Conservation (phyloP, 1,139 yeast species). For the Taiozyma sp. region DNA sequence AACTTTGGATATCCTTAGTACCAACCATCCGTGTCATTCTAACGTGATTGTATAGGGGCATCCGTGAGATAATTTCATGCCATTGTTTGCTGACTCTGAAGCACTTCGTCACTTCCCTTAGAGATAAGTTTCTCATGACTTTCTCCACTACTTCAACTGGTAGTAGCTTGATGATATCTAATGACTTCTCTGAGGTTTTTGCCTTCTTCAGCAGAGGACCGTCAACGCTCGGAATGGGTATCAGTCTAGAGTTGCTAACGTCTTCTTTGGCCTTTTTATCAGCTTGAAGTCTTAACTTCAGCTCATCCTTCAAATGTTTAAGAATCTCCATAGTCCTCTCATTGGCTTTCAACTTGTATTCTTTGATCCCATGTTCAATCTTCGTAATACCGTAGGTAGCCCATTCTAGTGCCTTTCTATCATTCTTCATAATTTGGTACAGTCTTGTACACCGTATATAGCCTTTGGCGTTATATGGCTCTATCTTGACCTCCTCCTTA, state of each 20-base stretch:
- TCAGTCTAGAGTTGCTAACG: neutral
- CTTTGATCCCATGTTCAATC: conserved; percentile 20
- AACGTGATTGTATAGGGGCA: conserved; percentile 15
- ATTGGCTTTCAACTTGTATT: conserved; percentile 20
- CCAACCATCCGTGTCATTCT: conserved; percentile 7
- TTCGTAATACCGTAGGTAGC: conserved; percentile 31
- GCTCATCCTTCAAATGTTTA: conserved; percentile 9
- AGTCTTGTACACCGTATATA: conserved; percentile 51
- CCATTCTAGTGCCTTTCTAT: conserved; percentile 34
- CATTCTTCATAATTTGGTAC: conserved; percentile 27
- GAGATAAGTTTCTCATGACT: conserved; percentile 7
- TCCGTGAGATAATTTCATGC: conserved; percentile 8
- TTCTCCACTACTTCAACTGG: conserved; percentile 16
- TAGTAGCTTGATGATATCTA: conserved; percentile 11
- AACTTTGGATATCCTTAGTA: conserved; percentile 12
- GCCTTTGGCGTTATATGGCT: conserved; percentile 56
- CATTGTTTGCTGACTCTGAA: conserved; percentile 14
- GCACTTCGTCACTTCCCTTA: conserved; percentile 9
- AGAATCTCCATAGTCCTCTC: conserved; percentile 13
- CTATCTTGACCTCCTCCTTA: conserved; percentile 34
- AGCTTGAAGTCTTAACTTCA: neutral
- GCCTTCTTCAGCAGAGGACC: conserved; percentile 13
- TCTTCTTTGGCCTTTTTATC: neutral
- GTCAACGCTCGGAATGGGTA: neutral
- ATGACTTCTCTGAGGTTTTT: conserved; percentile 34